These are phyloP conservation scores for Sindora glabra DNA, from an alignment of 306 rosid species.

Conservation along the genomic window DNA sequence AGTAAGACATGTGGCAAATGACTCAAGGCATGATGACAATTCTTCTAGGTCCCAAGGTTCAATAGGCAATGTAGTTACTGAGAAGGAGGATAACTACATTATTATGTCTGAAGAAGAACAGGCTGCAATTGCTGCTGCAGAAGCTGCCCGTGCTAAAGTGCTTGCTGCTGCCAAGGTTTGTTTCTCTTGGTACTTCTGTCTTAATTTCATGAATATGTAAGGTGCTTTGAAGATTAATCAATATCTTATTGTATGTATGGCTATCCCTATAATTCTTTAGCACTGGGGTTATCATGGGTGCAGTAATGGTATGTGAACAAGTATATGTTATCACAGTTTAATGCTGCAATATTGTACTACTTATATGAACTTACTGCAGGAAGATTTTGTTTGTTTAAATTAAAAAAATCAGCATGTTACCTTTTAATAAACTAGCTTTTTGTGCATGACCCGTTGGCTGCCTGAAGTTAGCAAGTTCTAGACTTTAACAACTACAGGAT, in stretches of 20 bases:
- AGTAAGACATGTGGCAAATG: conserved; percentile 37
- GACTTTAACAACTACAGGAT: no score
- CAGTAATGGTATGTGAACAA: not conserved
- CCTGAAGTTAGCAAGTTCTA: not conserved
- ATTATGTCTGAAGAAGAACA: conserved; percentile 79
- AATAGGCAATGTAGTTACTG: conserved; percentile 25
- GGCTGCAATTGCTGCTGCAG: conserved; percentile 94
- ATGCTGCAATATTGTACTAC: not conserved
- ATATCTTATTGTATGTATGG: not conserved
- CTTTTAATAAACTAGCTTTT: not conserved
- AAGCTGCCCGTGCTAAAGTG: conserved; percentile 91
- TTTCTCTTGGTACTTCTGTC: conserved; percentile 10
- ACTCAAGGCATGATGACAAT: conserved; percentile 49
- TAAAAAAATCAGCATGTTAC: not conserved
- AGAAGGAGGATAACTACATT: conserved; percentile 29
- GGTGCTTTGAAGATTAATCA: conserved; percentile 11
- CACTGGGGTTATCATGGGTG: not conserved
- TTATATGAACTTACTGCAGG: not conserved
- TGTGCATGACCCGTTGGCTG: not conserved
- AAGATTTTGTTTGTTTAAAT: not conserved
- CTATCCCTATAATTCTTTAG: not conserved
- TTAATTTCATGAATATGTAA: not conserved
- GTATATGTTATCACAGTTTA: not conserved
- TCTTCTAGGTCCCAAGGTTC: conserved; percentile 66
- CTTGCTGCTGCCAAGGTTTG: conserved; percentile 97